These are phyloP conservation scores for Pezicula rhizophila DNA, from an alignment of 2,329 filamentous ascomycete genomes.

Conservation along the genomic window DNA sequence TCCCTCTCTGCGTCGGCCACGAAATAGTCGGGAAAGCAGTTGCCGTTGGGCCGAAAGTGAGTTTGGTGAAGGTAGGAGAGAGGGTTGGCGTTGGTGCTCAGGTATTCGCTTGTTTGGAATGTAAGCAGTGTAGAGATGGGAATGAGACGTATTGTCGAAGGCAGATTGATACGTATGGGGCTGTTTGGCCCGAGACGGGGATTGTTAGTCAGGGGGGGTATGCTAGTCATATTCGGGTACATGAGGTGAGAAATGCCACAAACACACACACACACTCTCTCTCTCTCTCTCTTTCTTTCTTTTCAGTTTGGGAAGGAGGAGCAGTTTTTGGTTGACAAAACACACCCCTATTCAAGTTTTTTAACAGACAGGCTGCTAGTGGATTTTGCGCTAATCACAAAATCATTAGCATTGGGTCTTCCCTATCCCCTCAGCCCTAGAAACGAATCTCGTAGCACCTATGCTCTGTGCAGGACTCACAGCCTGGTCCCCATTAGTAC, in stretches of 20 bases:
- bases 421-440: conserved; percentile 68
- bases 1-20: conserved; percentile 38
- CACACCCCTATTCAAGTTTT: no score
- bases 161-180: conserved; percentile 38
- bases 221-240: conserved; percentile 59
- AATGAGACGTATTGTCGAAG: conserved; percentile 47
- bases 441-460: conserved; percentile 57
- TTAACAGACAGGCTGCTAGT: no score
- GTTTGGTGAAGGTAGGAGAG: conserved; percentile 41
- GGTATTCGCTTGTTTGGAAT: conserved; percentile 42
- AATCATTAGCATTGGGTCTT: conserved; percentile 40
- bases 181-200: conserved; percentile 44
- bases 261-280: no score
- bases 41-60: conserved; percentile 56
- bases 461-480: conserved; percentile 82
- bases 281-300: no score
- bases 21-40: conserved; percentile 39
- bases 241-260: conserved; percentile 44
- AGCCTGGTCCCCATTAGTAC: conserved; percentile 67
- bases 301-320: no score
- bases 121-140: conserved; percentile 33
- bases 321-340: no score
- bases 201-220: conserved; percentile 56
- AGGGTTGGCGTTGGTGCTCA: conserved; percentile 48
- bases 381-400: not conserved